Evolutionary conservation across 768 basidiomycete species (phyloP).

Genomic region (Lactifluus subvellereus): DNA sequence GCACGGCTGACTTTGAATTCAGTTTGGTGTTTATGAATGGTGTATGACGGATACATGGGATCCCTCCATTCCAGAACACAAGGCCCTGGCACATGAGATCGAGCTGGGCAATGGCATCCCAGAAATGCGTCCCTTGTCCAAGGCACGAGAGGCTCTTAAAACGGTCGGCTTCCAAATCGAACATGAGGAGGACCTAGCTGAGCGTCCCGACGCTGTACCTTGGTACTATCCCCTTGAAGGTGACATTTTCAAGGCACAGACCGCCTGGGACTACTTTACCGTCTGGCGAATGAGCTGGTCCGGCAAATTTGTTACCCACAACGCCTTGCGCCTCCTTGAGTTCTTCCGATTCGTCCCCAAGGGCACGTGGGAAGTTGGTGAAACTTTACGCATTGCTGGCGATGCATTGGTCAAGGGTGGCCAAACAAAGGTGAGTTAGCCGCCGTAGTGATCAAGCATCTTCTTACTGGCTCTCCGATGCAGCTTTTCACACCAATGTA

Average conservation of each 20-base stretch:
- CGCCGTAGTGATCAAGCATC: neutral
- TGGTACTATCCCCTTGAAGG: conserved; percentile 99
- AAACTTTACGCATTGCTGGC: conserved; percentile 79
- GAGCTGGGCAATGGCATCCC: conserved; percentile 97
- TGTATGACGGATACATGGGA: conserved; percentile 97
- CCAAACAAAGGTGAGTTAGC: conserved; percentile 61
- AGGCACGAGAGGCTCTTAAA: conserved; percentile 70
- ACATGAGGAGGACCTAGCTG: conserved; percentile 93
- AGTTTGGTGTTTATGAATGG: conserved; percentile 99
- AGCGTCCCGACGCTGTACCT: conserved; percentile 64
- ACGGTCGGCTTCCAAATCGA: conserved; percentile 82
- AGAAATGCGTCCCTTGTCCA: conserved; percentile 79
- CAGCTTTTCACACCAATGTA: conserved; percentile 90
- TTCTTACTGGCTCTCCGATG: neutral
- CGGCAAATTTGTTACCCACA: conserved; percentile 81
- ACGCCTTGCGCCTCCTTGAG: conserved; percentile 71
- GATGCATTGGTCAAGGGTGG: conserved; percentile 79
- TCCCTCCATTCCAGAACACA: conserved; percentile 78
- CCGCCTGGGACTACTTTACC: conserved; percentile 83
- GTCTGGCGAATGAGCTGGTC: conserved; percentile 88
- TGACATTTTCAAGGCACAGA: conserved; percentile 88
- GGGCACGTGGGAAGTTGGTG: conserved; percentile 87
- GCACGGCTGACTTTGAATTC: conserved; percentile 1
- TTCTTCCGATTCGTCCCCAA: conserved; percentile 76
- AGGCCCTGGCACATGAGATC: conserved; percentile 83